Conservation (phyloP, 73 alveolate genomes). For the Strombidium stylifer region DNA sequence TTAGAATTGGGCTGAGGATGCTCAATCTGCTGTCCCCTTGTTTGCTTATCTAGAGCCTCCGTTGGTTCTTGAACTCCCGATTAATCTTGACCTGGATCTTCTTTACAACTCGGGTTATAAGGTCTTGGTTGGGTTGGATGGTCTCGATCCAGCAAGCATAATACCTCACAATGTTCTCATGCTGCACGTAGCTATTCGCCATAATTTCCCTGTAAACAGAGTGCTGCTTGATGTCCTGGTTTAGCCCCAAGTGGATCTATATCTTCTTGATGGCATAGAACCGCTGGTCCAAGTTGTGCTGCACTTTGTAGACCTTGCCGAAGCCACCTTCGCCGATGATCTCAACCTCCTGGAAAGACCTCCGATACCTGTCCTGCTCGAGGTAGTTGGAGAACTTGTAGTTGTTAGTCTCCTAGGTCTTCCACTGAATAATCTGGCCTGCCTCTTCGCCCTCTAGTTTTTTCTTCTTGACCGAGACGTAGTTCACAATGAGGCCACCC, state of each 20-base stretch:
- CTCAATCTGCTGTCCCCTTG: neutral
- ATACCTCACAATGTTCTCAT: constrained; percentile 77
- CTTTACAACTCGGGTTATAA: constrained; percentile 1
- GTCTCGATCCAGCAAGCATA: constrained; percentile 81
- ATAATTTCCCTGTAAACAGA: constrained; percentile 78
- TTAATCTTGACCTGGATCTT: constrained; percentile 6
- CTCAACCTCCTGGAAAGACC: constrained; percentile 57
- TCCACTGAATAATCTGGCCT: too few relatives aligned
- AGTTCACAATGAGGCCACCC: too few relatives aligned
- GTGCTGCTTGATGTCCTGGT: constrained; percentile 70
- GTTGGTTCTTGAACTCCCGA: neutral
- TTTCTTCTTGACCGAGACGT: too few relatives aligned
- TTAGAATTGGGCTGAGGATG: neutral
- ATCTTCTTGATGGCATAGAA: constrained; percentile 83
- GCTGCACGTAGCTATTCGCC: constrained; percentile 70
- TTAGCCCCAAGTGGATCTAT: constrained; percentile 64
- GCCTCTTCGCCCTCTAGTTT: too few relatives aligned
- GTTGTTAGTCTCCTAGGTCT: neutral
- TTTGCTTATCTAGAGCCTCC: neutral
- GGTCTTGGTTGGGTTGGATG: neutral
- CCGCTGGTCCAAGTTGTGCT: constrained; percentile 71
- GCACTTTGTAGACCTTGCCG: constrained; percentile 78
- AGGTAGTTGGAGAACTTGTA: constrained; percentile 1
- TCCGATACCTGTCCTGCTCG: constrained; percentile 66
- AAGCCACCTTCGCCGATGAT: constrained; percentile 91